Evolutionary conservation across 2,329 filamentous ascomycete species (phyloP).

Genomic region (Sporothrix variecibatus): DNA sequence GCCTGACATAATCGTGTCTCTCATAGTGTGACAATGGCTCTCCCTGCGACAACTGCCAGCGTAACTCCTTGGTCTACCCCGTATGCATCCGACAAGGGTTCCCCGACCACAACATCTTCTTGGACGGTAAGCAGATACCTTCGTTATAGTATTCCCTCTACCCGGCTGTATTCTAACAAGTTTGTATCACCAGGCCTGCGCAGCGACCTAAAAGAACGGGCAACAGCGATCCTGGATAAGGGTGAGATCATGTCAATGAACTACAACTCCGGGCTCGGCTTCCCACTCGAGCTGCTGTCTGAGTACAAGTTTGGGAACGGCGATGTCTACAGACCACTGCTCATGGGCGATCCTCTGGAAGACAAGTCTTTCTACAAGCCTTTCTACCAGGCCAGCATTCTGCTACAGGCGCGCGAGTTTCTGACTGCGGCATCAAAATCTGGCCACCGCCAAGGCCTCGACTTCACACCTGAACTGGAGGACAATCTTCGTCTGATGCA

Average conservation of each 20-base stretch:
- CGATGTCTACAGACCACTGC: background rate
- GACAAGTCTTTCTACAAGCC: slow-evolving; percentile 4
- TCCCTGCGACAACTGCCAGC: background rate
- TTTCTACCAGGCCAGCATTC: slow-evolving; percentile 19
- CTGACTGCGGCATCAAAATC: background rate
- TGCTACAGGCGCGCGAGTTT: slow-evolving; percentile 19
- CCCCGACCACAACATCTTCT: slow-evolving; percentile 22
- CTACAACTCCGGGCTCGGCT: background rate
- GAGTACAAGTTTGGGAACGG: slow-evolving; percentile 3
- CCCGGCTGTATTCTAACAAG: background rate
- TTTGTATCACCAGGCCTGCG: background rate
- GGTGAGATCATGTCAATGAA: background rate
- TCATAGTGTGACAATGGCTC: slow-evolving; percentile 1
- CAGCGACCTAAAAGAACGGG: background rate
- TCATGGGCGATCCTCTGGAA: background rate
- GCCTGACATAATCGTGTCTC: background rate
- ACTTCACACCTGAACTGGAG: background rate
- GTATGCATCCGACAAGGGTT: slow-evolving; percentile 12
- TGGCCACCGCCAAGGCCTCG: background rate
- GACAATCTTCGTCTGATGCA: slow-evolving; percentile 1
- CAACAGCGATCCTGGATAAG: background rate
- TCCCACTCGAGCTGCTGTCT: background rate
- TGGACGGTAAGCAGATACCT: slow-evolving; percentile 3
- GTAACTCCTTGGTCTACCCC: background rate
- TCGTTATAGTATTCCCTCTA: too few relatives aligned